A percentile compares a stretch with the other conserved stretches of the same genome.
Evolutionary conservation across 139 green algal species (phyloP).

Genomic region (Bryopsis sp.): DNA sequence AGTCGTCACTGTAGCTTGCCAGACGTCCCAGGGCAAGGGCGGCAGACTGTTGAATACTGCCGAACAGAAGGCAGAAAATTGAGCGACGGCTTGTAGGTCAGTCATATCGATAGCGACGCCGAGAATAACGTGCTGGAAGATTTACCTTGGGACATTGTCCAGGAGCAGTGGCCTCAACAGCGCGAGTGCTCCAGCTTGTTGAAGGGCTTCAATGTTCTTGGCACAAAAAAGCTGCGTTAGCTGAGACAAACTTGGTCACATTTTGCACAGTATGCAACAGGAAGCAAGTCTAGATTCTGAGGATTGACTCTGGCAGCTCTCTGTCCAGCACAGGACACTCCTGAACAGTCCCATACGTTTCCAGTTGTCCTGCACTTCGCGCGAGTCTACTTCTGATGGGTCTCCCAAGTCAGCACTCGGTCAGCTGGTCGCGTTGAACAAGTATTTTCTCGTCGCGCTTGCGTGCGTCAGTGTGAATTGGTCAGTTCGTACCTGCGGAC

Average conservation of each 20-base stretch:
- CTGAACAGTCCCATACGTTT: too few species aligned
- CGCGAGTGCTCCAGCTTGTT: conserved; percentile 70
- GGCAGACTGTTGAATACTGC: conserved; percentile 80
- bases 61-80: conserved; percentile 1
- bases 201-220: conserved; percentile 76
- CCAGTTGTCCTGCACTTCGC: conserved; percentile 11
- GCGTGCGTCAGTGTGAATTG: not conserved
- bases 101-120: not conserved
- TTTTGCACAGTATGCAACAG: conserved; percentile 14
- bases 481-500: conserved; percentile 44
- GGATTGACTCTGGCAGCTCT: too few species aligned
- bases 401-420: too few species aligned
- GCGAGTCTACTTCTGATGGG: too few species aligned
- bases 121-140: not conserved
- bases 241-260: not conserved
- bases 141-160: conserved; percentile 73
- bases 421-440: too few species aligned
- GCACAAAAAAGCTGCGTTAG: conserved; percentile 12
- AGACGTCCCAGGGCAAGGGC: conserved; percentile 69
- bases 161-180: conserved; percentile 71
- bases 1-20: conserved; percentile 73
- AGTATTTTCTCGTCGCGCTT: too few species aligned
- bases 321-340: too few species aligned
- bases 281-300: too few species aligned
- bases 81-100: not conserved